Percentiles rank a stretch among this genome's conserved stretches.
phyloP scores from a whole-genome alignment of 495 filamentous ascomycete species.

The Penicillium nucicola region DNA sequence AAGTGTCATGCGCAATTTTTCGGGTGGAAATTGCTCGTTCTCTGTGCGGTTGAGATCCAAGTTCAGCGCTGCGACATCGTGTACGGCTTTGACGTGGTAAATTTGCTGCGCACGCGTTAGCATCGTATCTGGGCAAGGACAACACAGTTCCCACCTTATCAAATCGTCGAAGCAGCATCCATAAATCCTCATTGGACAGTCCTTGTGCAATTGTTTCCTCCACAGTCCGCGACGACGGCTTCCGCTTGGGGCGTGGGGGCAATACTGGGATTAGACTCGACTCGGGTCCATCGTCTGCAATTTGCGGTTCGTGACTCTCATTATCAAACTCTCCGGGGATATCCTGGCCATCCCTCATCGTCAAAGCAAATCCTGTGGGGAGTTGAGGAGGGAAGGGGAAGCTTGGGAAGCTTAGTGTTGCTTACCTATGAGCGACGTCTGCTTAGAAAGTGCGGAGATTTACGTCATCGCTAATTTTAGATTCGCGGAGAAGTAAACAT shows the following conservation, averaged over 20 bases:
- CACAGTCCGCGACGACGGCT: slow-evolving; percentile 13
- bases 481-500: background rate
- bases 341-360: slow-evolving; percentile 20
- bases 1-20: slow-evolving; percentile 77
- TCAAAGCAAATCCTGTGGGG: background rate
- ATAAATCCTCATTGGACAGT: slow-evolving; percentile 79
- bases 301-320: slow-evolving; percentile 12
- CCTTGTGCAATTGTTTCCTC: slow-evolving; percentile 38
- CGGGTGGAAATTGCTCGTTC: slow-evolving; percentile 81
- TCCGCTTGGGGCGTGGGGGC: slow-evolving; percentile 17
- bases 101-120: slow-evolving; percentile 62
- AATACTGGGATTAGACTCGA: slow-evolving; percentile 2
- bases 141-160: slow-evolving; percentile 60
- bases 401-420: slow-evolving; percentile 7
- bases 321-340: slow-evolving; percentile 14
- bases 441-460: slow-evolving; percentile 1
- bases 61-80: slow-evolving; percentile 49
- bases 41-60: slow-evolving; percentile 81
- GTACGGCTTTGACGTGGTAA: slow-evolving; percentile 75
- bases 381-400: background rate
- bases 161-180: slow-evolving; percentile 76
- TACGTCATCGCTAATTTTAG: slow-evolving; percentile 7
- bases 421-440: background rate
- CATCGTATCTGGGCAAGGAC: background rate
- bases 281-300: slow-evolving; percentile 6